A percentile compares a stretch with the other conserved stretches of the same genome.
Evolutionary conservation across 139 green algal genomes (phyloP).

Genomic region (Chlorella sp.): DNA sequence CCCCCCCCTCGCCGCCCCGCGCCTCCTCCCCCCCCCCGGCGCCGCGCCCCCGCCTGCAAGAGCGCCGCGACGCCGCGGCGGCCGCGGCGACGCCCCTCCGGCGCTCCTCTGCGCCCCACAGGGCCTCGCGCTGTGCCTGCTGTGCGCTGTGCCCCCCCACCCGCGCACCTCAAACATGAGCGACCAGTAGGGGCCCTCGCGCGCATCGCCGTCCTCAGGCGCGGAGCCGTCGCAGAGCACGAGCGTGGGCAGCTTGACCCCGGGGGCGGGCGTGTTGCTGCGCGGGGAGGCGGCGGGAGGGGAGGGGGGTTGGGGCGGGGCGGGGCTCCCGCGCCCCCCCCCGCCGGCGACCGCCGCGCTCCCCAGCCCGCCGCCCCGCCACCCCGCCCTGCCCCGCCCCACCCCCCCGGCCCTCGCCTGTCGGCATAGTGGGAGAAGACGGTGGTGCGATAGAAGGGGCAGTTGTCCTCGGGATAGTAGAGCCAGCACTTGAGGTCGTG

Average conservation of each 20-base stretch:
- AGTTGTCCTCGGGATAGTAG: slow-evolving; percentile 91
- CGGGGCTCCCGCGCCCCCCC: background rate
- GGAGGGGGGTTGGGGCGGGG: background rate
- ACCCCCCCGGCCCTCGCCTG: slow-evolving; percentile 70
- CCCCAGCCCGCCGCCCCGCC: background rate
- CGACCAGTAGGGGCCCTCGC: slow-evolving; percentile 84
- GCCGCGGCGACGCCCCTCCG: too few relatives aligned
- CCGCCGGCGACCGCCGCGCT: background rate
- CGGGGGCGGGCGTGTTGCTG: slow-evolving; percentile 12
- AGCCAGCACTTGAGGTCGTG: slow-evolving; percentile 93
- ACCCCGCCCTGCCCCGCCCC: background rate
- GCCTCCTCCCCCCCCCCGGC: too few relatives aligned
- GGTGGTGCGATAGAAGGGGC: slow-evolving; percentile 90
- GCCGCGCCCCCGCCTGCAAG: too few relatives aligned
- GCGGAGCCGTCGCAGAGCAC: slow-evolving; percentile 64
- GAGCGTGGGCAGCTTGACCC: slow-evolving; percentile 70
- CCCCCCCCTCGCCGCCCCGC: too few relatives aligned
- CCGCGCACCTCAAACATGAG: slow-evolving; percentile 90
- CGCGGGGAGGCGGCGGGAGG: background rate
- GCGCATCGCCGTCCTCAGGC: slow-evolving; percentile 4
- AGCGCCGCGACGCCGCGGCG: too few relatives aligned
- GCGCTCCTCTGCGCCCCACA: too few relatives aligned
- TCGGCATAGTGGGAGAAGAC: slow-evolving; percentile 92
- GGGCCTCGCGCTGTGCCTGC: too few relatives aligned
- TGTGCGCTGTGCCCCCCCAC: too few relatives aligned